Percentiles rank a stretch among this genome's conserved stretches.
Evolutionary conservation across 2,329 filamentous ascomycete species (phyloP).

Genomic region (Sordariomycetes sp.): DNA sequence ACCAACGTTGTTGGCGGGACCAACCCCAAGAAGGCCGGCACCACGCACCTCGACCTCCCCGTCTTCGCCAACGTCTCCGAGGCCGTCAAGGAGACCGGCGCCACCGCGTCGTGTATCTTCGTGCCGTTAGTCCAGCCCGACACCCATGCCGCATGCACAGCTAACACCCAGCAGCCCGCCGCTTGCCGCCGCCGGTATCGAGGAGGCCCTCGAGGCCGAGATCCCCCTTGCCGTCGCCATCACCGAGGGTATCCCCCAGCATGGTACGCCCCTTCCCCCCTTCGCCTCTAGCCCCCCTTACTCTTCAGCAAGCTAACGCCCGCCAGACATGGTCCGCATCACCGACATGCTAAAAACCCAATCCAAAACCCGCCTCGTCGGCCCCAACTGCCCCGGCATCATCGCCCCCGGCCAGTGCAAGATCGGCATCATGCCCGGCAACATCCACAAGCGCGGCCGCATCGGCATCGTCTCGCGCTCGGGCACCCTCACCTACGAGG

Average conservation of each 20-base stretch:
- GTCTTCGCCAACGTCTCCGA: slow-evolving; percentile 88
- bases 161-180: slow-evolving; percentile 46
- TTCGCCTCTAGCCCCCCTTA: slow-evolving; percentile 3
- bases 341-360: slow-evolving; percentile 97
- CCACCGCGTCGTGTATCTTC: slow-evolving; percentile 88
- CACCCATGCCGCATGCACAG: background rate
- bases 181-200: slow-evolving; percentile 85
- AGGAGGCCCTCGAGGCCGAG: slow-evolving; percentile 90
- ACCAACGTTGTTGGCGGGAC: slow-evolving; percentile 97
- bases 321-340: slow-evolving; percentile 92
- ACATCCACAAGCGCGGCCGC: slow-evolving; percentile 99
- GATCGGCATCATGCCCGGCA: slow-evolving; percentile 98
- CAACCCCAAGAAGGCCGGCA: slow-evolving; percentile 97
- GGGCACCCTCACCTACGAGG: slow-evolving; percentile 97
- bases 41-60: slow-evolving; percentile 78
- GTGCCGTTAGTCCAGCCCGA: slow-evolving; percentile 58
- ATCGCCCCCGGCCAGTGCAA: slow-evolving; percentile 96
- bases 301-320: slow-evolving; percentile 3
- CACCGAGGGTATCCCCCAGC: slow-evolving; percentile 94
- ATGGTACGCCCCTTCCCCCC: slow-evolving; percentile 55
- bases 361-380: slow-evolving; percentile 90
- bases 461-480: slow-evolving; percentile 98
- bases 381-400: slow-evolving; percentile 96
- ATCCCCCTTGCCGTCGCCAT: slow-evolving; percentile 94
- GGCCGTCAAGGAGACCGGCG: slow-evolving; percentile 81